Conservation (phyloP, 306 rosid genomes). For the Albizia julibrissin region DNA sequence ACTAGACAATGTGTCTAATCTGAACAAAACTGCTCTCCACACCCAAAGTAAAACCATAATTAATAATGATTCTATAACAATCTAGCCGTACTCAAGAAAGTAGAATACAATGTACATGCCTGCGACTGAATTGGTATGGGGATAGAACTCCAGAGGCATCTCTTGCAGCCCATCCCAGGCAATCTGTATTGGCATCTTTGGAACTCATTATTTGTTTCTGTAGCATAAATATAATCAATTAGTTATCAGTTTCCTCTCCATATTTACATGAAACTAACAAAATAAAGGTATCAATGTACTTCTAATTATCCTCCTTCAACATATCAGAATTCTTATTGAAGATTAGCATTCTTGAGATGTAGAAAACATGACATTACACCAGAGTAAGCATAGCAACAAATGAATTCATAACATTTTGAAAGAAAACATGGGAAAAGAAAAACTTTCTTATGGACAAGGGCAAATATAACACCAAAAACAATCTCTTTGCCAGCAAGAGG, state of each 20-base stretch:
- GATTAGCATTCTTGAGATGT: not conserved
- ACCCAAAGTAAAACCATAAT: not conserved
- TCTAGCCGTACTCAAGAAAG: not conserved
- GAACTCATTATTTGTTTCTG: constrained; percentile 50
- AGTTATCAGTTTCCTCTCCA: constrained; percentile 11
- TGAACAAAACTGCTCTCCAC: not conserved
- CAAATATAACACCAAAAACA: not conserved
- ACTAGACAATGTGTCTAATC: not conserved
- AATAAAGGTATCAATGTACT: not conserved
- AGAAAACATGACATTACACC: not conserved
- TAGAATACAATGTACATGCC: constrained; percentile 38
- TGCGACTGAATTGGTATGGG: constrained; percentile 75
- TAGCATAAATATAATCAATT: constrained; percentile 4
- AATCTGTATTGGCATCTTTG: constrained; percentile 39
- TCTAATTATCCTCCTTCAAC: constrained; percentile 10
- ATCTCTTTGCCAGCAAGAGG: not conserved
- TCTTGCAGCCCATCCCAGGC: constrained; percentile 84
- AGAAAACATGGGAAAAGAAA: not conserved
- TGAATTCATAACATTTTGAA: not conserved
- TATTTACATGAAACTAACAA: not conserved
- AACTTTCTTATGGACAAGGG: no score
- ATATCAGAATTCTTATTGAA: not conserved
- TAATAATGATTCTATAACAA: not conserved
- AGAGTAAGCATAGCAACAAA: not conserved
- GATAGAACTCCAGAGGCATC: constrained; percentile 72